A percentile compares a stretch with the other conserved stretches of the same genome.
phyloP scores from a whole-genome alignment of 2,329 filamentous ascomycete species.

The Hymenoscyphus repandus region DNA sequence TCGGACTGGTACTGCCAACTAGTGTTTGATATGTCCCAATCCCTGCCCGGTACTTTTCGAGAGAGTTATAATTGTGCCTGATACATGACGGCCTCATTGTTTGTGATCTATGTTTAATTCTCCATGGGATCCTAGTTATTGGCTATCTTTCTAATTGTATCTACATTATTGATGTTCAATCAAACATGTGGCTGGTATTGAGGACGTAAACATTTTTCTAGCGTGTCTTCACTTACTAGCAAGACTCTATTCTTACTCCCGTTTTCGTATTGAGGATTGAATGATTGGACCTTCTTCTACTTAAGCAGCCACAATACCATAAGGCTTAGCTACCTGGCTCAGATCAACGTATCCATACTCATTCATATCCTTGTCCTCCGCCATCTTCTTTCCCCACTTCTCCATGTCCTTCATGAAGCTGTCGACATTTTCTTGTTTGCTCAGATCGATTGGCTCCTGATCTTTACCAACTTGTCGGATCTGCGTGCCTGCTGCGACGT shows the following conservation, averaged over 20 bases:
- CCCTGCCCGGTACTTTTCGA: too few relatives aligned
- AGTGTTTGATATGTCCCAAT: too few relatives aligned
- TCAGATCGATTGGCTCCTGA: constrained; percentile 47
- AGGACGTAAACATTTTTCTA: not conserved
- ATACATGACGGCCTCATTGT: too few relatives aligned
- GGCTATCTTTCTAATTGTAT: too few relatives aligned
- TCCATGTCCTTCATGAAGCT: constrained; percentile 44
- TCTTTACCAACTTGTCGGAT: constrained; percentile 44
- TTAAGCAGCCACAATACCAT: constrained; percentile 5
- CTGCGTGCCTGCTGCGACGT: constrained; percentile 23
- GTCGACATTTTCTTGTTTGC: constrained; percentile 41
- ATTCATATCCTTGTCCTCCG: constrained; percentile 33
- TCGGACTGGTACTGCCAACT: too few relatives aligned
- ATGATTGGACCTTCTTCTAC: not conserved
- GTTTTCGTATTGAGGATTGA: not conserved
- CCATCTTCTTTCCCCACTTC: constrained; percentile 37
- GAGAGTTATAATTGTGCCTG: too few relatives aligned
- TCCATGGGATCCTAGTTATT: too few relatives aligned
- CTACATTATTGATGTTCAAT: not conserved
- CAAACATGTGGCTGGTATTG: not conserved
- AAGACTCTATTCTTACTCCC: too few relatives aligned
- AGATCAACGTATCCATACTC: constrained; percentile 42
- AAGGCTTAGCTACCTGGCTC: constrained; percentile 18
- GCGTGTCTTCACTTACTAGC: not conserved
- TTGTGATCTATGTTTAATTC: too few relatives aligned